Conservation (phyloP, 2,329 filamentous ascomycete species). For the Neonectria faginata region DNA sequence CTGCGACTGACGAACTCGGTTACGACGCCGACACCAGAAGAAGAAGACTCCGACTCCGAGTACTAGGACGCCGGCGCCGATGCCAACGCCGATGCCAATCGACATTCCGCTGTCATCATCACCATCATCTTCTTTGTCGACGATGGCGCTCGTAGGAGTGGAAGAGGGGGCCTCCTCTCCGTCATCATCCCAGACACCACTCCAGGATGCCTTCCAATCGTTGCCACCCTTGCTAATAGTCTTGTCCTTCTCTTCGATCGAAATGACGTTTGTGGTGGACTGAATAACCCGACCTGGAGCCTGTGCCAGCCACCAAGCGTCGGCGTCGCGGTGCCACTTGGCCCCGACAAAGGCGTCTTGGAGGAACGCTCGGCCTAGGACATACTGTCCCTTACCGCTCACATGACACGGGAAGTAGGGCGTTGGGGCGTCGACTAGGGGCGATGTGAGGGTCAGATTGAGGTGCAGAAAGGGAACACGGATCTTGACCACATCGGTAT, state of each 20-base stretch:
- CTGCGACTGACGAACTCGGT: no score
- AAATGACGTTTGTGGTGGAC: neutral
- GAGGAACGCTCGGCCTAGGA: slow-evolving; percentile 47
- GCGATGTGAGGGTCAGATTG: no score
- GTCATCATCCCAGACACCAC: slow-evolving; percentile 18
- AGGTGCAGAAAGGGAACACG: no score
- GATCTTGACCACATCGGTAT: no score
- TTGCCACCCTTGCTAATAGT: slow-evolving; percentile 27
- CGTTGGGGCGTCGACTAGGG: no score
- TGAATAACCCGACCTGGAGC: slow-evolving; percentile 29
- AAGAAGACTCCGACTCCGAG: neutral
- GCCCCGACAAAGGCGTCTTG: slow-evolving; percentile 60
- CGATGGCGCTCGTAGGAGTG: neutral
- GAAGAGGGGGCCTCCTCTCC: neutral
- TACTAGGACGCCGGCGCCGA: neutral
- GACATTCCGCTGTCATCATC: neutral
- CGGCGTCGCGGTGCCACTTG: slow-evolving; percentile 49
- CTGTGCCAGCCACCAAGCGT: slow-evolving; percentile 34
- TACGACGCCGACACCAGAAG: no score
- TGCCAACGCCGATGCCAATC: neutral
- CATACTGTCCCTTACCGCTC: no score
- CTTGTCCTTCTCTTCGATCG: slow-evolving; percentile 14
- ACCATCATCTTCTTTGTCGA: neutral
- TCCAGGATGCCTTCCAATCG: slow-evolving; percentile 34
- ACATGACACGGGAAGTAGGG: no score